A percentile compares a stretch with the other conserved stretches of the same genome.
phyloP scores from a whole-genome alignment of 768 basidiomycete genomes.

The Crassisporium funariophilum region DNA sequence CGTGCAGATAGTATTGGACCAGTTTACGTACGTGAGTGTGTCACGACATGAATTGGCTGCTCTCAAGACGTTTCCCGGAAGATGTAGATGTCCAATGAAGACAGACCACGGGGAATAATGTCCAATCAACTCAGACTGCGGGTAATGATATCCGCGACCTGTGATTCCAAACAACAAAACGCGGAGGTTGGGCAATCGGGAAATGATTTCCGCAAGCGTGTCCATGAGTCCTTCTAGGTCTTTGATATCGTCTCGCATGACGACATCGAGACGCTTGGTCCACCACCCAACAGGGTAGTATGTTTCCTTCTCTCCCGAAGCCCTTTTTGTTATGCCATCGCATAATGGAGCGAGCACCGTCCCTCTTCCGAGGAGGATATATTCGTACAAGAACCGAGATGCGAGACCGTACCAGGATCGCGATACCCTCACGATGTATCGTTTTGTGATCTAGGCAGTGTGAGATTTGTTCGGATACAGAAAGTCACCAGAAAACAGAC shows the following conservation, averaged over 20 bases:
- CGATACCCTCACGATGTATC: constrained; percentile 21
- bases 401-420: constrained; percentile 24
- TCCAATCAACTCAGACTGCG: too few species aligned
- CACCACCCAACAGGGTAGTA: constrained; percentile 19
- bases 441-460: constrained; percentile 16
- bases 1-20: constrained; percentile 1
- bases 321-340: constrained; percentile 4
- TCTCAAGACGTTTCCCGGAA: constrained; percentile 5
- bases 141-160: constrained; percentile 3
- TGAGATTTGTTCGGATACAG: not conserved
- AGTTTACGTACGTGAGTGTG: constrained; percentile 19
- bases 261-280: constrained; percentile 24
- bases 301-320: not conserved
- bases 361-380: constrained; percentile 18
- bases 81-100: too few species aligned
- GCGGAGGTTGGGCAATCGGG: constrained; percentile 19
- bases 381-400: constrained; percentile 22
- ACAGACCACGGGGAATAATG: too few species aligned
- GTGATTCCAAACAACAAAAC: constrained; percentile 19
- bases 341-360: constrained; percentile 12
- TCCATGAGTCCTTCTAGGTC: not conserved
- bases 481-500: constrained; percentile 15
- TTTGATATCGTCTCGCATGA: constrained; percentile 11
- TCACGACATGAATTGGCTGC: constrained; percentile 5
- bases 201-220: constrained; percentile 14